Percentiles rank a stretch among this genome's conserved stretches.
Evolutionary conservation across 208 protist species (phyloP).

Genomic region (Wallacemonas collosoma): DNA sequence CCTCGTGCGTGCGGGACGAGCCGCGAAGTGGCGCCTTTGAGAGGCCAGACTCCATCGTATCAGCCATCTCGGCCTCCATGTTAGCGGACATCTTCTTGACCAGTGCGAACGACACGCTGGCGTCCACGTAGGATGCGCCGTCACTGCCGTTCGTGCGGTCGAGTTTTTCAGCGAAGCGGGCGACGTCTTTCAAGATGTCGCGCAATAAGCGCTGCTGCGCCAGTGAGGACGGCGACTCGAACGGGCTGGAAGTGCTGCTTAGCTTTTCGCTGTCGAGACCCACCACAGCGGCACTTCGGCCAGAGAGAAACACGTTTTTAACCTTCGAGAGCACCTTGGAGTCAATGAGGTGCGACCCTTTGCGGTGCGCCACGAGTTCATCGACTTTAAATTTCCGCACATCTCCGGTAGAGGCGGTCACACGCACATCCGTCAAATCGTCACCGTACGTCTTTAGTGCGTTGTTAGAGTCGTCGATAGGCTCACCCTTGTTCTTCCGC

Average conservation of each 20-base stretch:
- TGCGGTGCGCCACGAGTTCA: constrained; percentile 43
- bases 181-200: constrained; percentile 15
- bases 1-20: constrained; percentile 20
- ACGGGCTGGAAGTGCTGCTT: constrained; percentile 12
- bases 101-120: constrained; percentile 7
- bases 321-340: constrained; percentile 38
- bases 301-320: constrained; percentile 21
- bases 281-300: constrained; percentile 34
- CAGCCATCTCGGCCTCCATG: background rate
- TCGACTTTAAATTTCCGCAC: constrained; percentile 29
- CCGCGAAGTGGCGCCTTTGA: background rate
- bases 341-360: constrained; percentile 28
- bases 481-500: constrained; percentile 23
- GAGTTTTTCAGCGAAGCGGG: background rate
- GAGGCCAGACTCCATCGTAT: background rate
- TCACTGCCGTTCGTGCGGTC: background rate
- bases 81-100: constrained; percentile 10
- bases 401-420: constrained; percentile 11
- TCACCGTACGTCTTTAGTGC: constrained; percentile 30
- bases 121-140: constrained; percentile 6
- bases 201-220: constrained; percentile 29
- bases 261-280: constrained; percentile 34
- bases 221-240: constrained; percentile 46
- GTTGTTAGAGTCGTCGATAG: constrained; percentile 28
- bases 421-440: constrained; percentile 16